phyloP scores from a whole-genome alignment of 1,284 basidiomycete species.

The Wallemia hederae region DNA sequence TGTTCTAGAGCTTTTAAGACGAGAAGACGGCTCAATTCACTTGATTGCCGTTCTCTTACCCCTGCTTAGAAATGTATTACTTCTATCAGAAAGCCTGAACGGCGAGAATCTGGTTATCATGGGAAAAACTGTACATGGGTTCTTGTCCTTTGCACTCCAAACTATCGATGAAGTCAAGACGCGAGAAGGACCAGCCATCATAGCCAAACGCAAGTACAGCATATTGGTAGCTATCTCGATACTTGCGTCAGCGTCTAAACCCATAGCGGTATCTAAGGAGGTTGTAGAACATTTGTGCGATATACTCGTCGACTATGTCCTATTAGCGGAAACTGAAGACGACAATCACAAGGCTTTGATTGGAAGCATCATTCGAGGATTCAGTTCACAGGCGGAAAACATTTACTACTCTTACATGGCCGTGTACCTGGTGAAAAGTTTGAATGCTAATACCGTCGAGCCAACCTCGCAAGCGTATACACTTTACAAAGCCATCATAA shows the following conservation, averaged over 20 bases:
- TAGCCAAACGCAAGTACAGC: neutral
- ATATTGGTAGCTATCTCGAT: neutral
- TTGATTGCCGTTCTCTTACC: slow-evolving; percentile 29
- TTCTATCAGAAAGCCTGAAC: slow-evolving; percentile 35
- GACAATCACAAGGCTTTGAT: neutral
- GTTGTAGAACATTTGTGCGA: neutral
- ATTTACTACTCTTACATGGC: neutral
- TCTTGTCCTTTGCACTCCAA: slow-evolving; percentile 53
- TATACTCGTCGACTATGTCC: neutral
- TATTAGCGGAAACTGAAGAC: neutral
- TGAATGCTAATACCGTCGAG: neutral
- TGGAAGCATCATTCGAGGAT: neutral
- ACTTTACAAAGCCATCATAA: neutral
- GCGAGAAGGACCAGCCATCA: neutral
- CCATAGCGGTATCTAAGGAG: neutral
- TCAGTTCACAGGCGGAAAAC: neutral
- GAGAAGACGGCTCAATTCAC: neutral
- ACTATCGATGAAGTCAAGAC: slow-evolving; percentile 53
- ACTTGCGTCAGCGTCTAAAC: neutral
- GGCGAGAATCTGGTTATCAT: slow-evolving; percentile 32
- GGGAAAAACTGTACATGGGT: slow-evolving; percentile 39
- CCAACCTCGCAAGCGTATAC: neutral
- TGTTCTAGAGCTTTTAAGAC: neutral
- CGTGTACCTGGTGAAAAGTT: neutral
- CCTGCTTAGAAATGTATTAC: slow-evolving; percentile 21